A percentile compares a stretch with the other conserved stretches of the same genome.
phyloP scores from a whole-genome alignment of 1,284 basidiomycete genomes.

The Tilletia caries region DNA sequence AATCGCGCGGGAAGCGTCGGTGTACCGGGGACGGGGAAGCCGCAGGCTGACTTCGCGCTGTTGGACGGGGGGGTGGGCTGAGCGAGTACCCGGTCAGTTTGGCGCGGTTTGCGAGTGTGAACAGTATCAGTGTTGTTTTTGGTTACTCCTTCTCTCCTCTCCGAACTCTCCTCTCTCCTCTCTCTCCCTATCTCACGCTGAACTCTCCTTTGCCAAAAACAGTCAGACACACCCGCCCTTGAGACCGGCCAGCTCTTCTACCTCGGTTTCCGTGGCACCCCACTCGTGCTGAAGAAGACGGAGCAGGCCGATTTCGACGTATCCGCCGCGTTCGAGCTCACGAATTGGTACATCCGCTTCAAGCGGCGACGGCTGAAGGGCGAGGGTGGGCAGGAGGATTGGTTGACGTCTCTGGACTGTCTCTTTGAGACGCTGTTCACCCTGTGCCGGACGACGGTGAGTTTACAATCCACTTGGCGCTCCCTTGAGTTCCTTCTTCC shows the following conservation, averaged over 20 bases:
- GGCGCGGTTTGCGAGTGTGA: constrained; percentile 43
- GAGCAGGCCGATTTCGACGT: constrained; percentile 36
- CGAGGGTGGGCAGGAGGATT: constrained; percentile 85
- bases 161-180: neutral
- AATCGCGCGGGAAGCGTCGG: constrained; percentile 30
- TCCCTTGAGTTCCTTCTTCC: neutral
- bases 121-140: constrained; percentile 45
- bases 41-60: constrained; percentile 50
- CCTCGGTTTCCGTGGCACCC: constrained; percentile 47
- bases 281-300: constrained; percentile 36
- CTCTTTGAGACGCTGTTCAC: constrained; percentile 94
- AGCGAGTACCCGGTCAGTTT: constrained; percentile 48
- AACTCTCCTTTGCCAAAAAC: too few species aligned
- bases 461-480: neutral
- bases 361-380: constrained; percentile 95
- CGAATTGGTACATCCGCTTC: constrained; percentile 99
- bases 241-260: constrained; percentile 43
- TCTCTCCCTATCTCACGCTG: too few species aligned
- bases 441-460: constrained; percentile 76
- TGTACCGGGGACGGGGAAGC: constrained; percentile 33
- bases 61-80: constrained; percentile 31
- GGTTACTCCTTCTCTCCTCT: constrained; percentile 13
- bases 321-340: constrained; percentile 67
- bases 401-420: constrained; percentile 83
- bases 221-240: constrained; percentile 12